These are phyloP conservation scores for Melanogaster broomeanus DNA, from an alignment of 768 basidiomycete genomes.

Conservation along the genomic window DNA sequence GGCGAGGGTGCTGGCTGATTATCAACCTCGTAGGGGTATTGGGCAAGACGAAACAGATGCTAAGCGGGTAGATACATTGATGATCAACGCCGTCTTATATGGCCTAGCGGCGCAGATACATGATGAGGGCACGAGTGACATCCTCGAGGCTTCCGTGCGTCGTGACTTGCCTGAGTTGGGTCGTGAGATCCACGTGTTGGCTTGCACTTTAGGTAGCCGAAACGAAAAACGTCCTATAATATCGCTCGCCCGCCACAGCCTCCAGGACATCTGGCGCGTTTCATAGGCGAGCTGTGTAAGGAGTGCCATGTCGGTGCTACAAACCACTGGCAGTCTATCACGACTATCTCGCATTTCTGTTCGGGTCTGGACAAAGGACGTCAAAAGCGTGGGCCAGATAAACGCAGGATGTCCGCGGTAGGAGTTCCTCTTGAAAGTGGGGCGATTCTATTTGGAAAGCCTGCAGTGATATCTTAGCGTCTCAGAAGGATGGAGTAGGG, in stretches of 20 bases:
- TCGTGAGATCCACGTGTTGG: conserved; percentile 25
- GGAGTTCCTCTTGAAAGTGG: neutral
- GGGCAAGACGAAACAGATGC: conserved; percentile 12
- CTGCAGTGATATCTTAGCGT: neutral
- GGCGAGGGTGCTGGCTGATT: conserved; percentile 11
- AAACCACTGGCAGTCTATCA: neutral
- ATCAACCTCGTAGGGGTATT: conserved; percentile 25
- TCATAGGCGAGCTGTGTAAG: conserved; percentile 7
- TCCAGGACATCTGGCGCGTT: conserved; percentile 1
- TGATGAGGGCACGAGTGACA: conserved; percentile 25
- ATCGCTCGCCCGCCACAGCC: conserved; percentile 20
- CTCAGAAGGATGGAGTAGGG: neutral
- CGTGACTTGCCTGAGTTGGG: conserved; percentile 9
- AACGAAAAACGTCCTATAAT: conserved; percentile 4
- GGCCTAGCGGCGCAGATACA: conserved; percentile 18
- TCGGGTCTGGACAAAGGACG: neutral
- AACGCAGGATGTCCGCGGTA: neutral
- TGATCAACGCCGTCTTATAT: conserved; percentile 36
- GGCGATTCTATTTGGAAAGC: too few relatives aligned
- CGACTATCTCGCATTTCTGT: too few relatives aligned
- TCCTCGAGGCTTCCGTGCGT: conserved; percentile 35
- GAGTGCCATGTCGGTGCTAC: conserved; percentile 1
- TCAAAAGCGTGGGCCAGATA: neutral
- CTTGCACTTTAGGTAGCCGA: conserved; percentile 10
- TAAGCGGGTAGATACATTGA: conserved; percentile 2